Conservation (phyloP, 2,329 filamentous ascomycete species). For the Colletotrichum sp. region DNA sequence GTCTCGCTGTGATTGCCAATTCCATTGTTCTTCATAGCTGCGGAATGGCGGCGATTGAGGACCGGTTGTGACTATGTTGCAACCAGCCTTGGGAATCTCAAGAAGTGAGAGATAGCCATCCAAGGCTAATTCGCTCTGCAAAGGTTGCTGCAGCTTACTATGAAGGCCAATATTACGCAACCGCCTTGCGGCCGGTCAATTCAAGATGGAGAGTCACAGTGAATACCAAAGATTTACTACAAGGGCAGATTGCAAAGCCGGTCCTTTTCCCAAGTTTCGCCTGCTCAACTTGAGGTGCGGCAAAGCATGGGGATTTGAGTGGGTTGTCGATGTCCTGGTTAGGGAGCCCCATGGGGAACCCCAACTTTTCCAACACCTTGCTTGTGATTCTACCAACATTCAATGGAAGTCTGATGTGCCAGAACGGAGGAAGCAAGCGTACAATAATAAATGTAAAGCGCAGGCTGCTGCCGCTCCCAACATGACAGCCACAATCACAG, state of each 20-base stretch:
- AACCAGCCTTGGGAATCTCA: not conserved
- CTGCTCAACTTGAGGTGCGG: not conserved
- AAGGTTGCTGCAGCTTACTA: not conserved
- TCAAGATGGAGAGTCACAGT: not conserved
- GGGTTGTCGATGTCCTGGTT: not conserved
- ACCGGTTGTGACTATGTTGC: fast-evolving
- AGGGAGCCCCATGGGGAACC: not conserved
- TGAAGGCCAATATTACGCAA: not conserved
- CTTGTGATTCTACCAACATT: not conserved
- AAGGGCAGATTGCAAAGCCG: not conserved
- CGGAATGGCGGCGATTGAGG: not conserved
- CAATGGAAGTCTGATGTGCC: not conserved
- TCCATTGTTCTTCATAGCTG: fast-evolving
- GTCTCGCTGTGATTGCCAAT: fast-evolving
- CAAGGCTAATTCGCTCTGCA: not conserved
- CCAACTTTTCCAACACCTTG: fast-evolving
- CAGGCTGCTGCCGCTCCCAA: not conserved
- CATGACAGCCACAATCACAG: not conserved
- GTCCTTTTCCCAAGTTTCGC: not conserved
- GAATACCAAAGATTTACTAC: not conserved
- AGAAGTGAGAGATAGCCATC: not conserved
- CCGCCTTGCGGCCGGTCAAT: fast-evolving
- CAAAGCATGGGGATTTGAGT: not conserved
- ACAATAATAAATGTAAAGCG: not conserved
- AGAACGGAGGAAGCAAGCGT: not conserved